Evolutionary conservation across 306 rosid species (phyloP).

Genomic region (Fragaria nilgerrensis): DNA sequence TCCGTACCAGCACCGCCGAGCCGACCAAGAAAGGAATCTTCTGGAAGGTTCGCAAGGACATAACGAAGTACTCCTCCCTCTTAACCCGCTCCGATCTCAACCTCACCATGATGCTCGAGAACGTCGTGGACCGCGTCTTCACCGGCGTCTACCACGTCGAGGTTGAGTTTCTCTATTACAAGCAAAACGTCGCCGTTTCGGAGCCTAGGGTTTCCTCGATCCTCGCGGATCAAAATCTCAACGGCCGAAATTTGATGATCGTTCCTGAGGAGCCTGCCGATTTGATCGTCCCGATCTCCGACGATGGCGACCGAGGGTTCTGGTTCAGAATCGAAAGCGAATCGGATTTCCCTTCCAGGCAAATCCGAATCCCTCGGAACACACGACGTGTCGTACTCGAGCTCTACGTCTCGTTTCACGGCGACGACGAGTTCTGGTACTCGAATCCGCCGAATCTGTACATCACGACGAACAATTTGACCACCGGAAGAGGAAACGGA

Average conservation of each 20-base stretch:
- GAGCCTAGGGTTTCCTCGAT: constrained; percentile 25
- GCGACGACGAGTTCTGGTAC: constrained; percentile 92
- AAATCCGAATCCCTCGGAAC: constrained; percentile 54
- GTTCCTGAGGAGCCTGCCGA: constrained; percentile 35
- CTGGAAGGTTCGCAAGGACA: constrained; percentile 75
- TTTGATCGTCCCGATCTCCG: constrained; percentile 69
- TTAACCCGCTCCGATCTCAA: constrained; percentile 31
- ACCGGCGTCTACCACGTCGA: constrained; percentile 70
- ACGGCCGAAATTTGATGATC: constrained; percentile 1
- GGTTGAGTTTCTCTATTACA: constrained; percentile 45
- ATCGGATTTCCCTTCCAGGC: constrained; percentile 19
- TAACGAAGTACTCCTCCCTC: constrained; percentile 66
- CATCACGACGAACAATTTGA: constrained; percentile 44
- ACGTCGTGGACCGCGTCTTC: constrained; percentile 44
- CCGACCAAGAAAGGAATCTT: constrained; percentile 49
- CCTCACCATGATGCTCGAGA: constrained; percentile 81
- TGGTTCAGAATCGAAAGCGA: constrained; percentile 70
- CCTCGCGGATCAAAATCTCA: not conserved
- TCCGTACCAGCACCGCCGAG: constrained; percentile 83
- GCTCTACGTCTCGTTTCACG: constrained; percentile 68
- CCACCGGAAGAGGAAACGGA: constrained; percentile 66
- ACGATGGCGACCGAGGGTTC: constrained; percentile 51
- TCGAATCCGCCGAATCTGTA: constrained; percentile 72
- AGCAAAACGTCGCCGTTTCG: not conserved
- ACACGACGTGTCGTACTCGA: constrained; percentile 57